Base-by-base conservation (phyloP, 129 eudicot species). In the Scalesia atractyloides region DNA sequence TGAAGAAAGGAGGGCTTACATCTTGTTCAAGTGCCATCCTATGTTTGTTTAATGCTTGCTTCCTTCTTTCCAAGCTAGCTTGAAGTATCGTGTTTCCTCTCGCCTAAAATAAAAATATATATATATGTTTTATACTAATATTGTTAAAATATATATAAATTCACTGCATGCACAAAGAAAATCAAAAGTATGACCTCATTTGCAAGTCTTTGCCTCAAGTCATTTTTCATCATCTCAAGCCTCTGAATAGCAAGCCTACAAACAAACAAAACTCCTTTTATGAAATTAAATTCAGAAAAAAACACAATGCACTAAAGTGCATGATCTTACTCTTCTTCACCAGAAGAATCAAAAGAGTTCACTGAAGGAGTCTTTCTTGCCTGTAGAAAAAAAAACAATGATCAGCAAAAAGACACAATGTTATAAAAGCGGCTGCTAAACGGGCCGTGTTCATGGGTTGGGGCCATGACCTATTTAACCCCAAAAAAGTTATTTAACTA, bases 11-110 rank as follows among this genome's bases (percentile, higher is more conserved):
- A 64, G 70, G 56, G 41, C n/a, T 37, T 89, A 94, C 98, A 81
- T 94, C 98, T 90, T 94, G 96, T 79, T 94, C 97, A 82, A 94
- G 98, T 56, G 98, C 93, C 84, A 94, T 44, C 51, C 97, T 92
- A 34, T 97, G 96, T 72, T 94, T 97, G 80, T 90, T 97, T 81
- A 94, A 75, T 68, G 97, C 96, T 84, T 94, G 98, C 70, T 94
- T 94, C 79, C 97, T 84, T 84, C 98, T 84, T 82, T 94, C 98
- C 87, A 94, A 77, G 79, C 98, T 94, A 70, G 98, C 98, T 78
- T 94, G 97, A 79, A 94, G 83, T 70, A 94, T 90, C 36, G 96
- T 96, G 70, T 94, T 94, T 73, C 97, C 98, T 76, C 97, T 84
- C 11, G 97, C 98, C 98, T 94, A 72, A 61, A 34, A n/a, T 41